Evolutionary conservation across 345 rosid species (phyloP).

Genomic region (Rhodamnia rubescens): DNA sequence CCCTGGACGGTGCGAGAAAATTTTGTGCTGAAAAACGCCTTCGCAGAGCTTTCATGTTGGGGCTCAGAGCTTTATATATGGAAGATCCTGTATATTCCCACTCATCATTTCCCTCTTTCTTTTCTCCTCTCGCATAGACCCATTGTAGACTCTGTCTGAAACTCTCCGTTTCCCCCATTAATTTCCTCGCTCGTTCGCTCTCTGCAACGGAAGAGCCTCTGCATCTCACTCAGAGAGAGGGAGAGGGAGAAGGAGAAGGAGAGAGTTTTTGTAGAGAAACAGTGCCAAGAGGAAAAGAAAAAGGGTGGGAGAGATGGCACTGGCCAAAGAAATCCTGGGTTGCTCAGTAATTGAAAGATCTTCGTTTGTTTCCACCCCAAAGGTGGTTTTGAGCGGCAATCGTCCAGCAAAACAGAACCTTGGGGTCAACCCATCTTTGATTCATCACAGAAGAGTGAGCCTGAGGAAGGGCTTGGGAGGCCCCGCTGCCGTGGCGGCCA

Average conservation of each 20-base stretch:
- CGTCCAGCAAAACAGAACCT: background rate
- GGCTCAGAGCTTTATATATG: background rate
- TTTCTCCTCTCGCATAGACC: background rate
- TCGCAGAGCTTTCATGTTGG: background rate
- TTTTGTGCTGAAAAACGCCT: background rate
- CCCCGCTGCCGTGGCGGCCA: slow-evolving; percentile 26
- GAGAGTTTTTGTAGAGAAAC: background rate
- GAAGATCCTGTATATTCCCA: background rate
- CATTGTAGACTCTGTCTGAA: background rate
- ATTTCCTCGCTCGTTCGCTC: background rate
- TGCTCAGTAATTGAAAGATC: slow-evolving; percentile 29
- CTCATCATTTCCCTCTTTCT: background rate
- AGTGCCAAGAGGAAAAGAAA: no score
- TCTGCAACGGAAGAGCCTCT: background rate
- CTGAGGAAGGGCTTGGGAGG: background rate
- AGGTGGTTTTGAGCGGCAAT: background rate
- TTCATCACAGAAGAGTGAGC: background rate
- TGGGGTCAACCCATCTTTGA: background rate
- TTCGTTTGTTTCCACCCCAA: slow-evolving; percentile 19
- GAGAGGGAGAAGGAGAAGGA: background rate
- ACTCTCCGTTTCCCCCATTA: background rate
- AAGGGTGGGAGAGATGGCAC: slow-evolving; percentile 27
- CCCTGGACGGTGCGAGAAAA: background rate
- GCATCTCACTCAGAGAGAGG: background rate
- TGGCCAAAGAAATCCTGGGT: slow-evolving; percentile 59